Evolutionary conservation across 345 rosid species (phyloP), one percentile per base, ranked within the genome.

Genomic region (Erodium maritimum): DNA sequence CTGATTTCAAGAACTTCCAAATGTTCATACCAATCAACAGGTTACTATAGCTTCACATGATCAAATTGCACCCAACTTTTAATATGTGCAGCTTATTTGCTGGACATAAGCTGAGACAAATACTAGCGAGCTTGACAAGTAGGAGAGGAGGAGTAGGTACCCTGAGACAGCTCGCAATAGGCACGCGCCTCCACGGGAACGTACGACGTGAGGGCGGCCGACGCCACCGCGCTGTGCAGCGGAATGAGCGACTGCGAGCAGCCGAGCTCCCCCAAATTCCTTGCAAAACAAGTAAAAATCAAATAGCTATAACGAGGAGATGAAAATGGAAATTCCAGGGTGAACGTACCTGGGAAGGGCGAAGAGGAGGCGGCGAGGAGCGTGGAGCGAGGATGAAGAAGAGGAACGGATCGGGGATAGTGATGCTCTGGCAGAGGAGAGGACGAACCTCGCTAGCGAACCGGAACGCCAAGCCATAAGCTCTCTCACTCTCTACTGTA

Each of bases 151-250:
- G 37, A 29, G 37, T 6, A 29, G 37, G 37, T 62, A 72, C 76
- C 76, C 37, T 67, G 76, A 61, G 76, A 67, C 56, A 72, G 19
- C 63, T 72, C 76, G 64, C 69, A 64, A 18, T 50, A 72, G 23
- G 69, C 61, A 18, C 75, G 75, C 57, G 65, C 68, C 11, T 56
- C 63, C 46, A 56, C 62, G 1, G 75, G 60, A 23, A 72, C 60
- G 60, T 65, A 70, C 22, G 71, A 65, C 8, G 63, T 57, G 56
- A 69, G 71, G 19, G 61, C 18, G 42, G 73, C 20, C n/a, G 62
- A 54, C 2, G 68, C 65, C 54, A 62, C 42, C 65, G 54, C 46
- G 68, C 73, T 63, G 54, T 65, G 62, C 54, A 69, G 50, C 29
- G 65, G 71, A 68, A 73, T 51, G n/a, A 73, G 65, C 33, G 63